Conservation (phyloP, 75 land plant genomes). For the Pinus albicaulis region DNA sequence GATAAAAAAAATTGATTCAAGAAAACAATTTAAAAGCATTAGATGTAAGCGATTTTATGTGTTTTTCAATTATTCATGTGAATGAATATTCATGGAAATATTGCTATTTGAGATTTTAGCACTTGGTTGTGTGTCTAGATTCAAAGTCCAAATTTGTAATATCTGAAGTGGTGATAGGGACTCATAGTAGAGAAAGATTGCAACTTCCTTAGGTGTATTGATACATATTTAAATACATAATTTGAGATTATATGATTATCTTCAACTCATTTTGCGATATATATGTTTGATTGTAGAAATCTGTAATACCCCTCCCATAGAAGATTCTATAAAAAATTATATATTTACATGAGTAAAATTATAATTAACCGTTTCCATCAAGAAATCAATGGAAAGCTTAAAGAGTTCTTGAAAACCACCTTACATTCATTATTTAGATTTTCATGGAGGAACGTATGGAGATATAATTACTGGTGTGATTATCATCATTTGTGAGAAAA, state of each 20-base stretch:
- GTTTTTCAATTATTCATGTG: neutral
- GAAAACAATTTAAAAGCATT: neutral
- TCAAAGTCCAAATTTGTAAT: neutral
- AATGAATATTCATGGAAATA: too few species aligned
- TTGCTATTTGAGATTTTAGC: neutral
- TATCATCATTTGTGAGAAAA: too few species aligned
- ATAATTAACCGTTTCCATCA: too few species aligned
- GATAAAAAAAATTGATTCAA: neutral
- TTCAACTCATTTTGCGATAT: neutral
- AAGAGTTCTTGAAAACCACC: too few species aligned
- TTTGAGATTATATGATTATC: neutral
- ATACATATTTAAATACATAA: neutral
- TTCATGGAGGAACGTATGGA: too few species aligned
- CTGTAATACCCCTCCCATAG: too few species aligned
- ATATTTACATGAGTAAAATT: too few species aligned
- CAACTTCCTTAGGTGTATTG: neutral
- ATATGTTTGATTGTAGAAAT: neutral
- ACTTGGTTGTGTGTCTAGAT: neutral
- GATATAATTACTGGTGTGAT: too few species aligned
- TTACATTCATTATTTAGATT: too few species aligned
- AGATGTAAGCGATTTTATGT: neutral
- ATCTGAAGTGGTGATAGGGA: neutral
- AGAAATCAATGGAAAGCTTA: too few species aligned
- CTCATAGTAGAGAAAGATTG: neutral
- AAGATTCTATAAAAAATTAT: too few species aligned